Evolutionary conservation across 2,329 filamentous ascomycete species (phyloP).

Genomic region (Sporothrix protearum): DNA sequence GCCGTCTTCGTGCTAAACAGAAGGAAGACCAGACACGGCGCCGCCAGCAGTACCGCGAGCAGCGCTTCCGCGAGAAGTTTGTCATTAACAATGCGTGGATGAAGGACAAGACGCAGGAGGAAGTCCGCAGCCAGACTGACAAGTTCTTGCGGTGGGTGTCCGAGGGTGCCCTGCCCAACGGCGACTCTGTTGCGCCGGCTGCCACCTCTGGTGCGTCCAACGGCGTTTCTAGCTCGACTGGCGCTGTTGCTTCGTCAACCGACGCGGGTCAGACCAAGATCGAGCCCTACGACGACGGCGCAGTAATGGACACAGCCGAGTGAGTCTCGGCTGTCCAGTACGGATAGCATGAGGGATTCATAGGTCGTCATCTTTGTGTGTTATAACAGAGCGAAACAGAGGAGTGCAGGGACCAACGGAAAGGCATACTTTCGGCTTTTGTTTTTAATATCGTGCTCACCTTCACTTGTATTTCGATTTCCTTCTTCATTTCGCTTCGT

Average conservation of each 20-base stretch:
- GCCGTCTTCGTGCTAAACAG: slow-evolving; percentile 43
- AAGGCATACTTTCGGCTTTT: slow-evolving; percentile 2
- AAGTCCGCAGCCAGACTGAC: slow-evolving; percentile 70
- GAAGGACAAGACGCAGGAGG: slow-evolving; percentile 72
- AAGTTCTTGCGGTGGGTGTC: slow-evolving; percentile 54
- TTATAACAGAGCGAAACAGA: neutral
- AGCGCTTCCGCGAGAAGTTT: slow-evolving; percentile 69
- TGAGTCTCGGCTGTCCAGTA: neutral
- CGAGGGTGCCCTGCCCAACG: slow-evolving; percentile 39
- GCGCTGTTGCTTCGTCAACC: neutral
- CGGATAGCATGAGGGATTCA: neutral
- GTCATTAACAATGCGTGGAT: slow-evolving; percentile 78
- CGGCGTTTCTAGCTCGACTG: neutral
- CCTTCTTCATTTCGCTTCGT: neutral
- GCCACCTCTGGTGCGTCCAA: neutral
- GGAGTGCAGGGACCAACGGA: neutral
- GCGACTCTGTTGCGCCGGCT: neutral
- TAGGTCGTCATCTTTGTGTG: neutral
- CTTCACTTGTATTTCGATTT: neutral
- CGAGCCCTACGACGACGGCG: neutral
- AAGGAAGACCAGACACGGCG: slow-evolving; percentile 41
- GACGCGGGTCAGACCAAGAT: neutral
- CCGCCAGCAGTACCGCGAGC: slow-evolving; percentile 40
- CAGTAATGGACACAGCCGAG: slow-evolving; percentile 23
- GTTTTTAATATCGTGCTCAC: neutral